These are phyloP conservation scores for Apiotrichum gracile DNA, from an alignment of 1,284 basidiomycete species.

Conservation along the genomic window DNA sequence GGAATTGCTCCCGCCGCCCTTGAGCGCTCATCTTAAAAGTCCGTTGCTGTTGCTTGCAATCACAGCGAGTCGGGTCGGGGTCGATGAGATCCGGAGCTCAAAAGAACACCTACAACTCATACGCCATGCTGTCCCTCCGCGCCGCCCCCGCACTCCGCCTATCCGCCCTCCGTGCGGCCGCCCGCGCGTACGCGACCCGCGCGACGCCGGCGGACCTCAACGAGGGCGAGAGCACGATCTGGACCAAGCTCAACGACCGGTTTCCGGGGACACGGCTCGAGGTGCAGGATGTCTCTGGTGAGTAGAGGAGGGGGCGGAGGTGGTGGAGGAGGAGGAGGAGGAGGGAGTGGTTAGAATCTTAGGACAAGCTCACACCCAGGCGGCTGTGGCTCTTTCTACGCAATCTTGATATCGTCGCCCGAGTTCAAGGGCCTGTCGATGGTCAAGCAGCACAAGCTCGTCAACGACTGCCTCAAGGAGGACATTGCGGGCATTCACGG, in stretches of 20 bases:
- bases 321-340: too few relatives aligned
- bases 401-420: slow-evolving; percentile 77
- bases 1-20: slow-evolving; percentile 1
- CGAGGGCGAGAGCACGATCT: slow-evolving; percentile 65
- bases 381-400: slow-evolving; percentile 94
- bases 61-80: too few relatives aligned
- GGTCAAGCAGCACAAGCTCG: slow-evolving; percentile 89
- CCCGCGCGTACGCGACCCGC: slow-evolving; percentile 10
- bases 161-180: neutral
- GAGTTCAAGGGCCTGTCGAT: slow-evolving; percentile 79
- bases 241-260: slow-evolving; percentile 62
- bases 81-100: too few relatives aligned
- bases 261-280: slow-evolving; percentile 70
- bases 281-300: slow-evolving; percentile 86
- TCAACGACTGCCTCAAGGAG: slow-evolving; percentile 79
- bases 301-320: slow-evolving; percentile 20
- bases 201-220: slow-evolving; percentile 29
- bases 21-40: neutral
- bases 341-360: too few relatives aligned
- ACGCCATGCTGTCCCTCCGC: slow-evolving; percentile 3
- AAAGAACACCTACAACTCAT: neutral
- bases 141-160: neutral
- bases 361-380: slow-evolving; percentile 52
- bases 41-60: too few relatives aligned
- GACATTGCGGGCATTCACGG: slow-evolving; percentile 93